Base-by-base conservation (phyloP, 75 land plant genomes). In the Cryptomeria japonica region DNA sequence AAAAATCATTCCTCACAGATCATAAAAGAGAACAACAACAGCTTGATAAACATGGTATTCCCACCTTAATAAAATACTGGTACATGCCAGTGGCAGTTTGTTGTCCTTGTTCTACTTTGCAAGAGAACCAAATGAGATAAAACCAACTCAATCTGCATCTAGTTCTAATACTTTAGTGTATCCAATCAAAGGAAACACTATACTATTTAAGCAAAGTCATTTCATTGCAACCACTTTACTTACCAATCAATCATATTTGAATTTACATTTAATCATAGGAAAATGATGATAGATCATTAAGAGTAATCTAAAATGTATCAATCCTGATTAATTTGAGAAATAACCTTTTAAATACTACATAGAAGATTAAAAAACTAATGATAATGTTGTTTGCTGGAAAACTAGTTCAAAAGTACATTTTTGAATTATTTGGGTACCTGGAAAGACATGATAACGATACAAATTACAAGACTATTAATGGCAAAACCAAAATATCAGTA, bases 191-290 rank as follows among this genome's bases (percentile, higher is more conserved):
- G 42, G 22, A 9, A 47, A 1, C 18, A 22, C 8, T 47, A 85
- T 38, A 31, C 37, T 41, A 80, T 39, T 28, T 78, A 88, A 84
- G 22, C 2, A 84, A 88, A 49, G 61, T 38, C 16, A 18, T 34
- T 84, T 83, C 41, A 36, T 53, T 53, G 37, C 34, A 68, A 70
- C 76, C 72, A 88, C n/a, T 38, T 77, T 7, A 78, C 87, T 92
- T 94, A 98, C 99, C 94, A 91, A 86, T 98, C 99, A 88, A 98
- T n/a, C n/a, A n/a, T n/a, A n/a, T n/a, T n/a, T n/a, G n/a, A n/a
- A n/a, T n/a, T n/a, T n/a, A n/a, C n/a, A n/a, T n/a, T n/a, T n/a
- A n/a, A n/a, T n/a, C n/a, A n/a, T n/a, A n/a, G n/a, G n/a, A n/a
- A n/a, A n/a, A n/a, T n/a, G n/a, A n/a, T n/a, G n/a, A n/a, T n/a